Evolutionary conservation across 345 rosid species (phyloP).

Genomic region (Bretschneidera sinensis): DNA sequence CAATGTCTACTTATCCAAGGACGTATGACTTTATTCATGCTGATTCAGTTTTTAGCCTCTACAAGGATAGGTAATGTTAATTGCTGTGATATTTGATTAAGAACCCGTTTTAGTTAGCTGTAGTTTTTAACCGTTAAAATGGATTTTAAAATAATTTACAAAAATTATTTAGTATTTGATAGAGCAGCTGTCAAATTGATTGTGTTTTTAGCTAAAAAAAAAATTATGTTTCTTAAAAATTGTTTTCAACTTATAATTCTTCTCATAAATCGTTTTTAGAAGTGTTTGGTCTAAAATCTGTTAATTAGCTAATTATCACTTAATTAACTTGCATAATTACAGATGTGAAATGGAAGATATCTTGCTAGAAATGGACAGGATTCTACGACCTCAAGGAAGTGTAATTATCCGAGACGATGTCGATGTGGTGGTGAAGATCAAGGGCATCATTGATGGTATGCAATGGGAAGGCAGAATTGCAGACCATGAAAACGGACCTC

Average conservation of each 20-base stretch:
- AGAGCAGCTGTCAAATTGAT: too few relatives aligned
- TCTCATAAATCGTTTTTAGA: too few relatives aligned
- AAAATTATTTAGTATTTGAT: too few relatives aligned
- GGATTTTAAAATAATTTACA: too few relatives aligned
- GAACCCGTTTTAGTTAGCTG: too few relatives aligned
- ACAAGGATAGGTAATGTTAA: slow-evolving; percentile 44
- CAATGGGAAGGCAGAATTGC: slow-evolving; percentile 75
- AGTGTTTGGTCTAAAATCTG: too few relatives aligned
- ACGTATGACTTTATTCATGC: slow-evolving; percentile 91
- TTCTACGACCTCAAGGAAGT: slow-evolving; percentile 81
- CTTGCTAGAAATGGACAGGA: slow-evolving; percentile 83
- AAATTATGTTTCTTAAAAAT: too few relatives aligned
- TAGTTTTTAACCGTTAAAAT: too few relatives aligned
- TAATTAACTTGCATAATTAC: slow-evolving; percentile 1
- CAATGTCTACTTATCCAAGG: slow-evolving; percentile 97
- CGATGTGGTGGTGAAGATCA: slow-evolving; percentile 55
- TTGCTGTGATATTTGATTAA: background rate
- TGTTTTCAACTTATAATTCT: too few relatives aligned
- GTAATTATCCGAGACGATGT: slow-evolving; percentile 87
- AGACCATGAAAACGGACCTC: slow-evolving; percentile 81
- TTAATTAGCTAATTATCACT: too few relatives aligned
- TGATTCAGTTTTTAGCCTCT: slow-evolving; percentile 65
- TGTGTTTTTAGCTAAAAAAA: too few relatives aligned
- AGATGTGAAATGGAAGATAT: slow-evolving; percentile 77
- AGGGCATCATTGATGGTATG: slow-evolving; percentile 53